Conservation (phyloP, 2,329 filamentous ascomycete genomes). For the Beauveria sp. region DNA sequence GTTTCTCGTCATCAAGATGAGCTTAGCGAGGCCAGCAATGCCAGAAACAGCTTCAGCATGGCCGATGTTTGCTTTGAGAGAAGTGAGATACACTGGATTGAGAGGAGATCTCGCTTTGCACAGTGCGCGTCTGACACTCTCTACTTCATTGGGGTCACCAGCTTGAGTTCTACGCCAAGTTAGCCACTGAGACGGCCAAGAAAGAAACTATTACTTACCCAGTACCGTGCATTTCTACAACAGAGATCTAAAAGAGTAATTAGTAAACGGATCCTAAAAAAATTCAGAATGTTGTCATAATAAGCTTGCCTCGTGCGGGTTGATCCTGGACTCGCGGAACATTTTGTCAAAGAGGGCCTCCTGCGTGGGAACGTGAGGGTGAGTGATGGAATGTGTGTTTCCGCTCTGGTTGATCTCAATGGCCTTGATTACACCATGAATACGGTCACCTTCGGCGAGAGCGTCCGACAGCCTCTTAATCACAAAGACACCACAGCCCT, state of each 20-base stretch:
- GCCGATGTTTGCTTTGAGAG: conserved; percentile 20
- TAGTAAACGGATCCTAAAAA: not conserved
- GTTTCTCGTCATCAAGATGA: conserved; percentile 20
- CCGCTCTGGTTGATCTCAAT: conserved; percentile 34
- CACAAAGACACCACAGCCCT: conserved; percentile 35
- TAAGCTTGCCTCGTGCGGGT: conserved; percentile 58
- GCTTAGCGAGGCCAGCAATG: conserved; percentile 18
- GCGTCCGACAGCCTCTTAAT: conserved; percentile 40
- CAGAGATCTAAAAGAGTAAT: not conserved
- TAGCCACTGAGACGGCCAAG: conserved; percentile 18
- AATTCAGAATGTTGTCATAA: not conserved
- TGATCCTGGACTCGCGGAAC: not conserved
- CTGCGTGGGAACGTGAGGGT: conserved; percentile 15
- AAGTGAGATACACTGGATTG: conserved; percentile 28
- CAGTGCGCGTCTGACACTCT: conserved; percentile 45
- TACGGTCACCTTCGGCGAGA: conserved; percentile 34
- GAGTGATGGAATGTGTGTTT: conserved; percentile 22
- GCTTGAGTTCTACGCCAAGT: conserved; percentile 38
- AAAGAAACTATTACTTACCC: not conserved
- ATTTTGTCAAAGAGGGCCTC: conserved; percentile 31
- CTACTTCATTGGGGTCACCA: conserved; percentile 41
- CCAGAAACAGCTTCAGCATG: conserved; percentile 21
- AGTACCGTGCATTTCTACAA: not conserved
- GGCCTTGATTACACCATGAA: conserved; percentile 30
- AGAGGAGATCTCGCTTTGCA: conserved; percentile 61